phyloP scores from a whole-genome alignment of 345 rosid genomes.

The Streptanthus diversifolius region DNA sequence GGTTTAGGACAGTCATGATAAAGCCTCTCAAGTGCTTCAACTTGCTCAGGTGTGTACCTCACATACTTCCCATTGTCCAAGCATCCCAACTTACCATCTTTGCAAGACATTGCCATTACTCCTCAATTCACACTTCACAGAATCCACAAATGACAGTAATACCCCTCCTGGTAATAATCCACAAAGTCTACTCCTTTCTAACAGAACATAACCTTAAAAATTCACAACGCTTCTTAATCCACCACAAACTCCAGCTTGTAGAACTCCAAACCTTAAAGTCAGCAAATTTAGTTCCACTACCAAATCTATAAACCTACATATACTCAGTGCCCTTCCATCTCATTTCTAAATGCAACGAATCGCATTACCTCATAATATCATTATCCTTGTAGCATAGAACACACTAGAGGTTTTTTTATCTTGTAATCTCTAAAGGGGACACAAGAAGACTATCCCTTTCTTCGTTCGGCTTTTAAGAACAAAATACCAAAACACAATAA shows the following conservation, averaged over 20 bases:
- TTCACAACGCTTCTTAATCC: constrained; percentile 16
- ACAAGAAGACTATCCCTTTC: constrained; percentile 39
- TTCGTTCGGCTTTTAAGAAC: constrained; percentile 35
- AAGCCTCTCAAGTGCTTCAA: constrained; percentile 99
- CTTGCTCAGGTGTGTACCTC: constrained; percentile 99
- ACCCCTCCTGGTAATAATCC: background rate
- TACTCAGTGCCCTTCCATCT: constrained; percentile 21
- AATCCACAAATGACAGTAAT: constrained; percentile 15
- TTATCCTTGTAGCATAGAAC: background rate
- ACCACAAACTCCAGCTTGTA: constrained; percentile 9
- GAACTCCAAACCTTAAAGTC: constrained; percentile 3
- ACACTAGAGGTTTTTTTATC: constrained; percentile 5
- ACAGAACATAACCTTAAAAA: background rate
- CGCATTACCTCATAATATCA: constrained; percentile 15
- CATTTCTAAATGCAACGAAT: constrained; percentile 4
- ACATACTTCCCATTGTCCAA: constrained; percentile 98
- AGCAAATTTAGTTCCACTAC: background rate
- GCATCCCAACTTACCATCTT: constrained; percentile 72
- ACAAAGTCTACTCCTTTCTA: constrained; percentile 1
- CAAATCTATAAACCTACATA: constrained; percentile 5
- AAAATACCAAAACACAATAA: constrained; percentile 49
- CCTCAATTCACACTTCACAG: constrained; percentile 12
- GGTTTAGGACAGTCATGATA: constrained; percentile 99
- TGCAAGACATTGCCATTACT: constrained; percentile 84
- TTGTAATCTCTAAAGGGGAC: constrained; percentile 40